A percentile compares a stretch with the other conserved stretches of the same genome.
Conservation (phyloP, 495 filamentous ascomycete species). For the Hypoxylon subgilvum region DNA sequence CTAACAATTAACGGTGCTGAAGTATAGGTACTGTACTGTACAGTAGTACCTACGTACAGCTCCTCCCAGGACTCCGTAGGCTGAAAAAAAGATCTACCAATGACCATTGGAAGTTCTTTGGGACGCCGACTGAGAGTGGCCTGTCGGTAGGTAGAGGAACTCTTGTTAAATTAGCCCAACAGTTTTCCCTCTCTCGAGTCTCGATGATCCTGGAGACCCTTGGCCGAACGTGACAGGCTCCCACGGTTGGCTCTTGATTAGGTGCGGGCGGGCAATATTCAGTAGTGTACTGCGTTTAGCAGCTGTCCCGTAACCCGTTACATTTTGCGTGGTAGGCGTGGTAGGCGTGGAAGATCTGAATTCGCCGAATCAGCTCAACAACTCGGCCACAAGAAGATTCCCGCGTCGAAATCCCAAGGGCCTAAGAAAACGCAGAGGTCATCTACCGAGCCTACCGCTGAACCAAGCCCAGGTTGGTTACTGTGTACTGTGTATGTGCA, state of each 20-base stretch:
- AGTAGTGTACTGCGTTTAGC: constrained; percentile 21
- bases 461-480: constrained; percentile 1
- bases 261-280: constrained; percentile 33
- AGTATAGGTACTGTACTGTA: constrained; percentile 38
- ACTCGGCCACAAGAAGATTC: constrained; percentile 17
- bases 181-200: constrained; percentile 12
- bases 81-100: constrained; percentile 37
- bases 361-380: constrained; percentile 34
- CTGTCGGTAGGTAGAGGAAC: constrained; percentile 28
- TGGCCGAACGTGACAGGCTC: constrained; percentile 33
- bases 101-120: constrained; percentile 8
- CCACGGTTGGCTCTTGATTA: constrained; percentile 23
- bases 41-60: too few species aligned
- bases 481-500: not conserved
- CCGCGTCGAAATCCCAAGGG: constrained; percentile 6
- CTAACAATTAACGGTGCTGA: constrained; percentile 34
- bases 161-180: constrained; percentile 33
- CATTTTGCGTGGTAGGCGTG: constrained; percentile 19
- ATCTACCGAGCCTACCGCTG: constrained; percentile 17
- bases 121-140: constrained; percentile 16
- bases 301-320: constrained; percentile 16
- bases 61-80: constrained; percentile 30
- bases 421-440: constrained; percentile 16
- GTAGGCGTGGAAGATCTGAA: constrained; percentile 33
- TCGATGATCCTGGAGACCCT: constrained; percentile 13